Evolutionary conservation across 768 basidiomycete species (phyloP), one percentile per base, ranked within the genome.

Genomic region (Mycena amicta): DNA sequence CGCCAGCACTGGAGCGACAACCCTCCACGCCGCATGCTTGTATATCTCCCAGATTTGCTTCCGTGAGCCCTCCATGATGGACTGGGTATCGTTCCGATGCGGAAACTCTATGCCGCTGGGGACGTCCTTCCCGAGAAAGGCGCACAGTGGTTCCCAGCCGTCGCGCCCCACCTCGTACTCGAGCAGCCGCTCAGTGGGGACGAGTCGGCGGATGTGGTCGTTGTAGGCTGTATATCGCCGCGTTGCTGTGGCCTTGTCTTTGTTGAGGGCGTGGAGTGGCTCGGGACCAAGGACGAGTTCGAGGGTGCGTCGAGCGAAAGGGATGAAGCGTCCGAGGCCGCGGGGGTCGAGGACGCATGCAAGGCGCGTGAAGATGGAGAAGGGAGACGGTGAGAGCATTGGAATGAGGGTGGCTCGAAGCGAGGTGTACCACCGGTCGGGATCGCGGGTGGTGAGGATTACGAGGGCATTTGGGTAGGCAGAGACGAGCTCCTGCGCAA

Each of bases 261-360:
- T 52, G 25, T 15, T 11, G 29, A 63, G 2, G 0, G 40, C 3
- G 18, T 63, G 46, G 30, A 60, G 51, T 4, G 62, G 62, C n/a
- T n/a, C n/a, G n/a, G n/a, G n/a, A 1, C 62, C 62, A 2, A 63
- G 47, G 3, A 60, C 20, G 11, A 63, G 31, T 22, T 60, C 62
- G 49, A 63, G 58, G 28, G 41, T 63, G 4, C 52, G 45, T 2
- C 62, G 58, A 29, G 62, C 62, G 8, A 63, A 63, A 8, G 58
- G 55, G 27, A 60, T 50, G 31, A 63, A 63, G 20, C 13, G 40
- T 1, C 62, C 55, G 30, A 54, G 43, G 1, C 58, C 55, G 15
- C 30, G 3, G 5, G 62, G 58, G 18, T 60, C 58, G 8, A 63
- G 41, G 47, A 58, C 52, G 31, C 58, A 52, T 1, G 62, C 62